phyloP scores from a whole-genome alignment of 305 asterid genomes.

The Solanum aculeatissimum region DNA sequence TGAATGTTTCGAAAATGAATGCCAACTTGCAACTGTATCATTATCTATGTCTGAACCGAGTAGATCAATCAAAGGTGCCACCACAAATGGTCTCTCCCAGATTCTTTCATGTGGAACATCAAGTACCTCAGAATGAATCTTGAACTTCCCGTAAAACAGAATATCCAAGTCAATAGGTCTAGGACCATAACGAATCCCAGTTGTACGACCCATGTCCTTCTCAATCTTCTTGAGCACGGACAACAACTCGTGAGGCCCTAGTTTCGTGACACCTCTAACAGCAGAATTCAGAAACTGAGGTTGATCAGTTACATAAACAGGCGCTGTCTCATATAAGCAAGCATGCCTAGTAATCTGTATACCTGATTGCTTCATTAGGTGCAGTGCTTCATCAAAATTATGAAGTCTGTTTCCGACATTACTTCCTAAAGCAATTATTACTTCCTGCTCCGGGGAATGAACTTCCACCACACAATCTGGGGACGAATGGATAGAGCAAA shows the following conservation, averaged over 20 bases:
- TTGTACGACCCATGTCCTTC: conserved; percentile 82
- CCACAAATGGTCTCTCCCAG: conserved; percentile 93
- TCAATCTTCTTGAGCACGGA: conserved; percentile 67
- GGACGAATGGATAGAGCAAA: conserved; percentile 28
- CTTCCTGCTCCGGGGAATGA: conserved; percentile 68
- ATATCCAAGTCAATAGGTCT: conserved; percentile 91
- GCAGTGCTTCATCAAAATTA: conserved; percentile 76
- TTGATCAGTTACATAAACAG: conserved; percentile 90
- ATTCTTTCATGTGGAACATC: conserved; percentile 77
- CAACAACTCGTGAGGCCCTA: conserved; percentile 57
- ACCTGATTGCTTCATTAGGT: conserved; percentile 67
- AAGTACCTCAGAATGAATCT: conserved; percentile 51
- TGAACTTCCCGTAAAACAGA: conserved; percentile 65
- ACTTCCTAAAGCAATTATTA: conserved; percentile 83
- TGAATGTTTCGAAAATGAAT: conserved; percentile 30
- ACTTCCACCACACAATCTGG: conserved; percentile 50
- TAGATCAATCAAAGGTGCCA: conserved; percentile 80
- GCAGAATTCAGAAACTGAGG: conserved; percentile 91
- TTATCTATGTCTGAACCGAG: conserved; percentile 46
- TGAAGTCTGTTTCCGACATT: conserved; percentile 74
- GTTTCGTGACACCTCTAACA: conserved; percentile 67
- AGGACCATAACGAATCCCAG: conserved; percentile 89
- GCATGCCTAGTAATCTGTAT: conserved; percentile 59
- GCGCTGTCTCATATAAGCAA: conserved; percentile 80
- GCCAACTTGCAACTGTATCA: conserved; percentile 51